Conservation (phyloP, 805 yeast species). For the Naumovozyma baii region DNA sequence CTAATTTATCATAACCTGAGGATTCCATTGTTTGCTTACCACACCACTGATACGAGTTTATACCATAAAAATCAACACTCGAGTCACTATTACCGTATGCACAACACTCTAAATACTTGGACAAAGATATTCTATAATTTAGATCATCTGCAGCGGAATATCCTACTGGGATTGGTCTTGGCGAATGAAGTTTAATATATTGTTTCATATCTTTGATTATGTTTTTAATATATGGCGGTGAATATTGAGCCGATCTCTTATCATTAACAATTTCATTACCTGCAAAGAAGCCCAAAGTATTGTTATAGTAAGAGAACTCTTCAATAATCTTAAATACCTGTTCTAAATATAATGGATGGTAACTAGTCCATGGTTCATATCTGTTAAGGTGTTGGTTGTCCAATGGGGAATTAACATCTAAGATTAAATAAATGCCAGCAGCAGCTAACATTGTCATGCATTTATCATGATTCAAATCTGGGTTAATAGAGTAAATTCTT, state of each 20-base stretch:
- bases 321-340: constrained; percentile 74
- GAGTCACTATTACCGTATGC: constrained; percentile 40
- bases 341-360: constrained; percentile 56
- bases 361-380: constrained; percentile 89
- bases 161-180: constrained; percentile 76
- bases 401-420: constrained; percentile 86
- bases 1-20: constrained; percentile 67
- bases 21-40: constrained; percentile 76
- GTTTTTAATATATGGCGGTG: constrained; percentile 73
- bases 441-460: constrained; percentile 88
- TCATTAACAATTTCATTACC: constrained; percentile 90
- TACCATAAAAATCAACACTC: constrained; percentile 76
- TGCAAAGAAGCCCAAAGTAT: constrained; percentile 83
- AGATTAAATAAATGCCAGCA: constrained; percentile 84
- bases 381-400: constrained; percentile 72
- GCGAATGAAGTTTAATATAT: constrained; percentile 49
- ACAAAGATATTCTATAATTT: constrained; percentile 60
- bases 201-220: constrained; percentile 72
- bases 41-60: constrained; percentile 95
- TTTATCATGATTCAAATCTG: constrained; percentile 69
- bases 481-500: constrained; percentile 79
- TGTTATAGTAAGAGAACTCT: constrained; percentile 74
- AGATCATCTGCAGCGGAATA: constrained; percentile 96
- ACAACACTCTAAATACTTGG: constrained; percentile 72
- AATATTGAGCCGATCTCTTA: constrained; percentile 48